Conservation (phyloP, 257 asterid species). For the Nyctanthes arbortristis region DNA sequence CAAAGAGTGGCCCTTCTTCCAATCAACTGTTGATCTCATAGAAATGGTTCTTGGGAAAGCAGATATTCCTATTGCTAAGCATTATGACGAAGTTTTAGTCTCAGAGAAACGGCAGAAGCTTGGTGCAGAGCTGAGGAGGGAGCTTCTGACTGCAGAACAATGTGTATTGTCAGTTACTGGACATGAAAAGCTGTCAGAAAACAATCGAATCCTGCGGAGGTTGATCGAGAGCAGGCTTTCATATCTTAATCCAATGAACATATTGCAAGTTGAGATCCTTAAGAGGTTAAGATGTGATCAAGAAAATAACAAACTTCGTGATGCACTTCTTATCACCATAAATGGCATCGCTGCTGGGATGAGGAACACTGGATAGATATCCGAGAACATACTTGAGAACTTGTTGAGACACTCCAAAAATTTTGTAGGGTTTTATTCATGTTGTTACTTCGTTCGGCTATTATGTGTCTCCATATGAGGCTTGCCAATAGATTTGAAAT, state of each 20-base stretch:
- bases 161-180: constrained; percentile 70
- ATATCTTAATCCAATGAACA: constrained; percentile 83
- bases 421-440: neutral
- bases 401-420: neutral
- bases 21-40: constrained; percentile 80
- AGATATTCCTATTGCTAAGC: constrained; percentile 77
- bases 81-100: constrained; percentile 81
- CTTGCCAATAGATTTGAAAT: neutral
- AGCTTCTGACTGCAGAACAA: constrained; percentile 70
- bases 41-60: constrained; percentile 96
- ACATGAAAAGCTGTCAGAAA: constrained; percentile 74
- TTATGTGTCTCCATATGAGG: neutral
- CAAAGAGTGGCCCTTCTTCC: constrained; percentile 92
- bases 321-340: constrained; percentile 79
- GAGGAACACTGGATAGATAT: constrained; percentile 81
- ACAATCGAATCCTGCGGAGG: constrained; percentile 66
- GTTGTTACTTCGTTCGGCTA: neutral
- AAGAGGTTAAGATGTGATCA: constrained; percentile 75
- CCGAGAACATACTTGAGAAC: neutral
- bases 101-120: constrained; percentile 61
- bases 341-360: constrained; percentile 99
- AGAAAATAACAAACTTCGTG: constrained; percentile 72
- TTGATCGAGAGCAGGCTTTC: constrained; percentile 94
- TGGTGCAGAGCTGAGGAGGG: constrained; percentile 73
- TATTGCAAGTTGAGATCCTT: constrained; percentile 93